Base-by-base conservation (phyloP, 2,329 filamentous ascomycete genomes). In the Pleoardoris graminearum region DNA sequence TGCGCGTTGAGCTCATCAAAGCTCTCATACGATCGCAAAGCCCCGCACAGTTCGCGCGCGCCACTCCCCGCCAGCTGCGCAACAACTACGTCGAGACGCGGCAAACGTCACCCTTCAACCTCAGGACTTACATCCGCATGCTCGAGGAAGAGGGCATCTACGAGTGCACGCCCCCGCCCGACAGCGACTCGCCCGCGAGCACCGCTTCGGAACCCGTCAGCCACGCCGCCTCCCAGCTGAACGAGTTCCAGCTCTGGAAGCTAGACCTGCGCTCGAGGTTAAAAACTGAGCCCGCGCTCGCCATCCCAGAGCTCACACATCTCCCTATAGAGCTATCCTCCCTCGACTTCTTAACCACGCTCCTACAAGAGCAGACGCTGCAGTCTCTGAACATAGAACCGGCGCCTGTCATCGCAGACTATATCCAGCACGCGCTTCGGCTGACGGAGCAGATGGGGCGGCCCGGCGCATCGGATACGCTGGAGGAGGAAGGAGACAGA, bases 261-360 rank as follows among this genome's bases (percentile, higher is more conserved):
- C 49, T 61, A 10, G 49, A 43, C 44, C 53, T 71, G 25, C 52
- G 61, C 8, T 32, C 32, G 4, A 61, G 58, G 12, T 57, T 71
- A 19, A 44, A 61, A 29, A 53, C 47, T 7, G 47, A 65, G 6
- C 70, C 63, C n/a, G 39, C 57, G 7, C 39, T 47, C 10, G 66
- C 68, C 1, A 55, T 67, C 12, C 55, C 62, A 27, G 63, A 68
- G 22, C 59, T 76, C 29, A 70, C 63, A 7, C 69, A 63, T 43
- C 65, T 75, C 14, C 72, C 73, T 38, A 58, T 75, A 27, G 64
- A 69, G 21, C 57, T 76, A n/a, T 55, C 64, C 5, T 69, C 64
- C 22, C 69, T 76, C 49, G 73, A 76, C 35, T 66, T 72, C 49
- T 60, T 76, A 41, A 76, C 70, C 37, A 68, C 61, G n/a, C 60